Evolutionary conservation across 805 yeast genomes (phyloP).

Genomic region (Ogataea philodendri): DNA sequence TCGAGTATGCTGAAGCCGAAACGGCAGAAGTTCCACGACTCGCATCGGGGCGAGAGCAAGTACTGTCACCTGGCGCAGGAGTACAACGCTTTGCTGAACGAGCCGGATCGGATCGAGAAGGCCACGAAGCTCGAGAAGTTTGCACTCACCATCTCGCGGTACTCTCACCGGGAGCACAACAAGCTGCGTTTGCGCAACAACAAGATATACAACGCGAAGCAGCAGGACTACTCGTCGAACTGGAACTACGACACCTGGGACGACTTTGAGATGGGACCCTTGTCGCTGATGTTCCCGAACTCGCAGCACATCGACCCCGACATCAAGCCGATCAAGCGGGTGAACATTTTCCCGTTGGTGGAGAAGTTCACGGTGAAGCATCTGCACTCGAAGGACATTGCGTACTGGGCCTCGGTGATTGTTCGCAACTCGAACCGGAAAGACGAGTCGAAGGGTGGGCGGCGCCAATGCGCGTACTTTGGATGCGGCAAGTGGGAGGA

Average conservation of each 20-base stretch:
- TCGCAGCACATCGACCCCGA: constrained; percentile 27
- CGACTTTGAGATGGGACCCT: constrained; percentile 31
- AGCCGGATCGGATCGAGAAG: constrained; percentile 23
- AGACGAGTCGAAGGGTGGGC: constrained; percentile 83
- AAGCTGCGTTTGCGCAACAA: constrained; percentile 29
- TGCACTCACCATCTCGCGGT: constrained; percentile 27
- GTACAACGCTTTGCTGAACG: constrained; percentile 25
- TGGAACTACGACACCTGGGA: constrained; percentile 48
- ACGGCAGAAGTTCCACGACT: constrained; percentile 10
- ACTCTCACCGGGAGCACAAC: constrained; percentile 30
- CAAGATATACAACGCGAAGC: constrained; percentile 23
- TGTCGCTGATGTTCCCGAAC: constrained; percentile 21
- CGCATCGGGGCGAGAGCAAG: constrained; percentile 17
- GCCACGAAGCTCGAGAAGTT: constrained; percentile 31
- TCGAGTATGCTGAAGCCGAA: constrained; percentile 6
- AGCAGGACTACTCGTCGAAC: constrained; percentile 29
- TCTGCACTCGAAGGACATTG: constrained; percentile 70
- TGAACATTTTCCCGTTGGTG: constrained; percentile 84
- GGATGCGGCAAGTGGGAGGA: constrained; percentile 95
- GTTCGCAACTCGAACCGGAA: constrained; percentile 94
- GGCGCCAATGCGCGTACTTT: constrained; percentile 91
- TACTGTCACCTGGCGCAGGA: constrained; percentile 19
- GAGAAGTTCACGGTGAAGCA: constrained; percentile 79
- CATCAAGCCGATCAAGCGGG: constrained; percentile 43
- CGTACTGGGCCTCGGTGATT: constrained; percentile 97